These are phyloP conservation scores for Nicotiana sylvestris DNA, from an alignment of 257 asterid species.

Conservation along the genomic window DNA sequence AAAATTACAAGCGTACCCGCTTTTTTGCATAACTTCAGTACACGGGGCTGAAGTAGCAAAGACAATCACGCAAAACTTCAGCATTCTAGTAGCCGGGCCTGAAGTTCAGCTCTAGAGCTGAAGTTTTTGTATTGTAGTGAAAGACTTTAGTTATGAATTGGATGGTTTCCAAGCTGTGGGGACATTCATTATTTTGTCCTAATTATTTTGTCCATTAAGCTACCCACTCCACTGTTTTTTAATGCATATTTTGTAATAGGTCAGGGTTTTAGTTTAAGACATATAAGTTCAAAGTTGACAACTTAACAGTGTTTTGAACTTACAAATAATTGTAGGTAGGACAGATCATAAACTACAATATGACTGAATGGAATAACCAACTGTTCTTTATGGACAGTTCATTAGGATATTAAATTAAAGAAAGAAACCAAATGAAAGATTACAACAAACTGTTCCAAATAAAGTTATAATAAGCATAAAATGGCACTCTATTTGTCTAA, in stretches of 20 bases:
- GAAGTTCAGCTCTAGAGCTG: too few relatives aligned
- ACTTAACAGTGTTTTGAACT: neutral
- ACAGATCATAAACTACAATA: neutral
- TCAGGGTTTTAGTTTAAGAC: neutral
- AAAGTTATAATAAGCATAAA: neutral
- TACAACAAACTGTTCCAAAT: neutral
- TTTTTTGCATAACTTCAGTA: too few relatives aligned
- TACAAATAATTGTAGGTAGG: neutral
- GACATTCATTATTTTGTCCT: neutral
- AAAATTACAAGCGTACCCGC: too few relatives aligned
- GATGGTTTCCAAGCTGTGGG: slow-evolving; percentile 37
- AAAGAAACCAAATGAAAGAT: neutral
- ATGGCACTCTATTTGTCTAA: neutral
- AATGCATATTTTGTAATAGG: too few relatives aligned
- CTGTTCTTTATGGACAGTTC: neutral
- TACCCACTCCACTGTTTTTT: neutral
- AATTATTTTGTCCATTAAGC: neutral
- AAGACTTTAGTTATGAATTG: slow-evolving; percentile 42
- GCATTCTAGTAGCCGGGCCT: too few relatives aligned
- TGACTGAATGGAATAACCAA: neutral
- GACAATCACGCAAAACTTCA: too few relatives aligned
- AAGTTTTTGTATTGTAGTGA: slow-evolving; percentile 11
- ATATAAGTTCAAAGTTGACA: neutral
- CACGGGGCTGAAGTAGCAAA: too few relatives aligned
- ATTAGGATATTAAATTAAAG: neutral